These are phyloP conservation scores for Proliferodiscus dingleyae DNA, from an alignment of 2,329 filamentous ascomycete species.

Conservation along the genomic window DNA sequence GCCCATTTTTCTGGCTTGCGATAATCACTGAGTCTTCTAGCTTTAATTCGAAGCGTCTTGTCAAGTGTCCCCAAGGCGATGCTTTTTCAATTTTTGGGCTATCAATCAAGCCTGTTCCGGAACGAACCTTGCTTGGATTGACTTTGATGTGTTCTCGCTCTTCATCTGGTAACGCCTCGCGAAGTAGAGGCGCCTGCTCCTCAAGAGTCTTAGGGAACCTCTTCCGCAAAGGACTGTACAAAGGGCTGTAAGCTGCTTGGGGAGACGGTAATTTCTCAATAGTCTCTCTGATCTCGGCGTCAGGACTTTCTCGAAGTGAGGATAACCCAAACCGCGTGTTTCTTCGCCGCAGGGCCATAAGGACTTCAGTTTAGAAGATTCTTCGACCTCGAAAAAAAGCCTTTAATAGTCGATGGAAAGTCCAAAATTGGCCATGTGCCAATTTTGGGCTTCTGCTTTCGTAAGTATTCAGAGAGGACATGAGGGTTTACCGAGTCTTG, in stretches of 20 bases:
- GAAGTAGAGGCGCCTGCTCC: too few relatives aligned
- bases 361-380: too few relatives aligned
- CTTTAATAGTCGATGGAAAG: conserved; percentile 3
- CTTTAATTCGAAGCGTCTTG: conserved; percentile 5
- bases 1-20: conserved; percentile 5
- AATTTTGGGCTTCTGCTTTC: conserved; percentile 1
- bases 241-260: too few relatives aligned
- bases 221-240: too few relatives aligned
- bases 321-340: conserved; percentile 6
- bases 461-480: too few relatives aligned
- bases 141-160: too few relatives aligned
- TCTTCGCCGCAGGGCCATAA: conserved; percentile 11
- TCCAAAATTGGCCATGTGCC: conserved; percentile 10
- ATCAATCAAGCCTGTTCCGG: not conserved
- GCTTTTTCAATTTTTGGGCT: conserved; percentile 1
- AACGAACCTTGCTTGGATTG: too few relatives aligned
- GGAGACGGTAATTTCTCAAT: not conserved
- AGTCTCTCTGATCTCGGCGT: conserved; percentile 2
- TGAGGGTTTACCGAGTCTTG: too few relatives aligned
- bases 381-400: too few relatives aligned
- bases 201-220: too few relatives aligned
- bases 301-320: conserved; percentile 2
- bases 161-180: too few relatives aligned
- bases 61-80: conserved; percentile 8
- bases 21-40: conserved; percentile 10